Base-by-base conservation (phyloP, 75 land plant species). In the Pinus albicaulis region DNA sequence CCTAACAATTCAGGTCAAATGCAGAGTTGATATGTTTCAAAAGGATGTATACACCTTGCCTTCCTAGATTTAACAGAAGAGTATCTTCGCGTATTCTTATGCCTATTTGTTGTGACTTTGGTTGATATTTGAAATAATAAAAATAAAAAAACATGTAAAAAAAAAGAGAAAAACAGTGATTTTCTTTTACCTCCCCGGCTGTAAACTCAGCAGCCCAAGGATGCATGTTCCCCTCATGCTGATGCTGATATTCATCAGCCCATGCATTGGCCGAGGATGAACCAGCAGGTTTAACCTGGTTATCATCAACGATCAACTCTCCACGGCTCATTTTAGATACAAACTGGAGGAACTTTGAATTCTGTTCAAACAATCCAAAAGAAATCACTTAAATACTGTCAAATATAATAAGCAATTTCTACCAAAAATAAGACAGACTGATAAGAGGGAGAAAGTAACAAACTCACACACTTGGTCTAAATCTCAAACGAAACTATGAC, bases 311-410 rank as follows among this genome's bases (percentile, higher is more conserved):
- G 62, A 92, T 94, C 44, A 97, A 81, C 80, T 97, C 99, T 24
- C 99, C 98, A 8, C 98, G 95, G 77, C 99, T 97, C 99, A 97
- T 97, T 80, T 94, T 94, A 44, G 99, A 97, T 10, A 97, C 95
- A 86, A 97, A 97, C 82, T 97, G 99, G 53, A 92, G 92, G 76
- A 97, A 97, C 89, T 89, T 97, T 19, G 99, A 97, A 69, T 97
- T 97, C 99, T 96, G 91, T 56, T 44, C 36, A 56, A 66, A 76
- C 65, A 20, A 57, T 48, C 41, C 58, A 63, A 34, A 66, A 14
- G 25, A 56, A 48, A 72, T 26, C 36, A 77, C 3, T 38, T n/a
- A 68, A 41, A 10, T 19, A 38, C 71, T 68, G 53, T 20, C n/a
- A 3, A n/a, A 41, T 38, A 68, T 41, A 48, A 10, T 48, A 41